Percentiles rank a stretch among this genome's conserved stretches.
Evolutionary conservation across 192 early-diverging fungal species (phyloP).

Genomic region (Backusella parvicylindrica): DNA sequence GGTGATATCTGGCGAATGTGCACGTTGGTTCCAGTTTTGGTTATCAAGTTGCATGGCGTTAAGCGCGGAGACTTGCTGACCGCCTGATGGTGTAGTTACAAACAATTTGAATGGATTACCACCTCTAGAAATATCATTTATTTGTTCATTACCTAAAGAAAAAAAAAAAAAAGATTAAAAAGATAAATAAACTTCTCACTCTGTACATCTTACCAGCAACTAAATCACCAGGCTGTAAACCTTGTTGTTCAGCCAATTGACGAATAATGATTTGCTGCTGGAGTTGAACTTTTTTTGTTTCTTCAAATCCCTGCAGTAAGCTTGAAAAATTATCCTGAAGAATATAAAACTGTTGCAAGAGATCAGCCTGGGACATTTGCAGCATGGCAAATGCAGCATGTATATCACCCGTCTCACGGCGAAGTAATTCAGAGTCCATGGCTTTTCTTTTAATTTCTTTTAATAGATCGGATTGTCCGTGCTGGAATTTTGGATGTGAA

Average conservation of each 20-base stretch:
- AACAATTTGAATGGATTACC: background rate
- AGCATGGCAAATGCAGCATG: slow-evolving; percentile 71
- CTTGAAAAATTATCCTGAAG: slow-evolving; percentile 73
- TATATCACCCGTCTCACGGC: slow-evolving; percentile 76
- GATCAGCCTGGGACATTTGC: slow-evolving; percentile 70
- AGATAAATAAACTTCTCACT: background rate
- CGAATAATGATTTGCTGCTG: slow-evolving; percentile 64
- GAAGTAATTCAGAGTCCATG: slow-evolving; percentile 78
- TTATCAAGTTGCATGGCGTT: background rate
- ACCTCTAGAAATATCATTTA: background rate
- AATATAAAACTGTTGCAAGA: slow-evolving; percentile 66
- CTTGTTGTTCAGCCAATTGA: slow-evolving; percentile 8
- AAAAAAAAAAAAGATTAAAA: background rate
- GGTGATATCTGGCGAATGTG: background rate
- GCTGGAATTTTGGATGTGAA: slow-evolving; percentile 77
- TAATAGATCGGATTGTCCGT: slow-evolving; percentile 69
- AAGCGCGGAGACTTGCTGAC: background rate
- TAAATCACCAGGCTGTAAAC: background rate
- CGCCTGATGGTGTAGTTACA: background rate
- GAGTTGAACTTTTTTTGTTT: slow-evolving; percentile 63
- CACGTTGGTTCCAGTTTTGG: background rate
- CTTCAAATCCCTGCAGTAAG: slow-evolving; percentile 67
- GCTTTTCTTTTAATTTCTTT: slow-evolving; percentile 93
- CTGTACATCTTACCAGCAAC: background rate
- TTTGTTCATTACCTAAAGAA: background rate